Evolutionary conservation across 805 yeast genomes (phyloP).

Genomic region (Yamadazyma tumulicola): DNA sequence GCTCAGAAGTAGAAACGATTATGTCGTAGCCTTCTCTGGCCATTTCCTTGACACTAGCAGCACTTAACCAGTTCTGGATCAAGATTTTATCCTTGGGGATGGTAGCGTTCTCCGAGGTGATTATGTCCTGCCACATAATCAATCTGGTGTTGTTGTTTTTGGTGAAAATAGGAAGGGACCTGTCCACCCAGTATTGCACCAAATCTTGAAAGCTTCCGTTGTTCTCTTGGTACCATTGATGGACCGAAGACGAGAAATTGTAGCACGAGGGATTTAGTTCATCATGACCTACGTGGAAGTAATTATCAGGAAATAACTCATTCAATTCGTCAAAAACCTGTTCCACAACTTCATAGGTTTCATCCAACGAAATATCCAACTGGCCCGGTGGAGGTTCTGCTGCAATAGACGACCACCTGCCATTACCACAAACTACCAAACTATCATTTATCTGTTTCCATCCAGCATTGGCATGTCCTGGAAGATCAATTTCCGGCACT

Average conservation of each 20-base stretch:
- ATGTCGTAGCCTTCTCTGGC: constrained; percentile 35
- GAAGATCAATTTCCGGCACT: constrained; percentile 40
- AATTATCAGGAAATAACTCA: constrained; percentile 27
- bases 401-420: constrained; percentile 27
- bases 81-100: constrained; percentile 28
- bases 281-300: constrained; percentile 43
- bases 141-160: constrained; percentile 17
- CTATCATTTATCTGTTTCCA: constrained; percentile 24
- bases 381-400: constrained; percentile 43
- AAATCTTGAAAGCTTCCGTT: constrained; percentile 22
- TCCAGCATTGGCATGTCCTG: constrained; percentile 41
- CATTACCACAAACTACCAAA: constrained; percentile 28
- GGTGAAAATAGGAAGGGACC: constrained; percentile 28
- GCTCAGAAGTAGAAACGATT: constrained; percentile 29
- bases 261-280: constrained; percentile 34
- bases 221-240: constrained; percentile 26
- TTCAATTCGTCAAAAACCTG: constrained; percentile 32
- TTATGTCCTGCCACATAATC: constrained; percentile 41
- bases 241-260: constrained; percentile 22
- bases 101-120: constrained; percentile 17
- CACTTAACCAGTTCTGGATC: constrained; percentile 33
- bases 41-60: constrained; percentile 22
- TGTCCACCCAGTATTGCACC: constrained; percentile 32
- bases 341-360: constrained; percentile 29
- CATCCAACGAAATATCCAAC: constrained; percentile 28